Conservation (phyloP, 1,284 basidiomycete genomes). For the Exobasidium rhododendri region DNA sequence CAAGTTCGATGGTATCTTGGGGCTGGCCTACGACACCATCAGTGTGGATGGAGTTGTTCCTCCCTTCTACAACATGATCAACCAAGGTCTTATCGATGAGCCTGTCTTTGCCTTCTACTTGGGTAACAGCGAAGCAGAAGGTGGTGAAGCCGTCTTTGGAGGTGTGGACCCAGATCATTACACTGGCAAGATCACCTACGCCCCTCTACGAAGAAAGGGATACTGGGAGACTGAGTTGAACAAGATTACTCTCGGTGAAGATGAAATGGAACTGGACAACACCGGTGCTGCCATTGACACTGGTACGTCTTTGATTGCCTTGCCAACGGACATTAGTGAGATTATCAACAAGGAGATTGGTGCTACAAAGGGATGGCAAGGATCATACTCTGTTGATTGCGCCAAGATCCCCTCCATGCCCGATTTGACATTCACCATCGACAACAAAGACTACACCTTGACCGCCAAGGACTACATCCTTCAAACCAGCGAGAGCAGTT, state of each 20-base stretch:
- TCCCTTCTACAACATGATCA: slow-evolving; percentile 92
- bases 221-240: slow-evolving; percentile 72
- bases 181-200: slow-evolving; percentile 78
- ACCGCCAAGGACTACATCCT: slow-evolving; percentile 84
- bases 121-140: slow-evolving; percentile 79
- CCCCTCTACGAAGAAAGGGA: slow-evolving; percentile 88
- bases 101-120: slow-evolving; percentile 94
- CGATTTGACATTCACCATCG: slow-evolving; percentile 71
- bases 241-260: slow-evolving; percentile 63
- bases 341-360: slow-evolving; percentile 86
- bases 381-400: slow-evolving; percentile 68
- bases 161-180: slow-evolving; percentile 80
- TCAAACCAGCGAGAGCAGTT: slow-evolving; percentile 74
- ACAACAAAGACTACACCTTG: slow-evolving; percentile 65
- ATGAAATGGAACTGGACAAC: slow-evolving; percentile 73
- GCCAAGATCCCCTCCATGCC: slow-evolving; percentile 76
- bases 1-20: slow-evolving; percentile 84
- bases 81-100: slow-evolving; percentile 75
- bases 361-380: slow-evolving; percentile 48
- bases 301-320: slow-evolving; percentile 81
- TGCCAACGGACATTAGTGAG: slow-evolving; percentile 92
- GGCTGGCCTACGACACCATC: slow-evolving; percentile 93
- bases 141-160: slow-evolving; percentile 89
- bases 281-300: slow-evolving; percentile 73
- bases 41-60: slow-evolving; percentile 89